Evolutionary conservation across 2,329 filamentous ascomycete species (phyloP).

Genomic region (Xenosphaeropsis pyriputrescens): DNA sequence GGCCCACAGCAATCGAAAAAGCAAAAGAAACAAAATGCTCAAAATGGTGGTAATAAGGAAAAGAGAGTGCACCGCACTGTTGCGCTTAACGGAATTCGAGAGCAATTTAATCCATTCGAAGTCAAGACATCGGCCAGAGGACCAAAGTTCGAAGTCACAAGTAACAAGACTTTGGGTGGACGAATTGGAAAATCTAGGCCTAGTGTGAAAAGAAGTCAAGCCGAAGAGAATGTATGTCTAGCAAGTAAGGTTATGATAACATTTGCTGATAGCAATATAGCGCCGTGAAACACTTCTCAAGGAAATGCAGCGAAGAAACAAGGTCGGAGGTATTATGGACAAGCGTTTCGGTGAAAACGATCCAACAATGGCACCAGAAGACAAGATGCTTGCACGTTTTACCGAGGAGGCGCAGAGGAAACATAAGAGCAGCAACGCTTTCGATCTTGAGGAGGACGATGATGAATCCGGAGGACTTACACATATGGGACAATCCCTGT

Average conservation of each 20-base stretch:
- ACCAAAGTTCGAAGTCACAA: conserved; percentile 77
- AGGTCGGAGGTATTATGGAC: conserved; percentile 85
- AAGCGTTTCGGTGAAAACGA: conserved; percentile 93
- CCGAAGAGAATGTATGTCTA: conserved; percentile 62
- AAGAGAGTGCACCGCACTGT: conserved; percentile 64
- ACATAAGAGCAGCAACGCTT: conserved; percentile 65
- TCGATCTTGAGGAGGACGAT: conserved; percentile 73
- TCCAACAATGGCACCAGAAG: conserved; percentile 82
- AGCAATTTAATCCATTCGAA: conserved; percentile 97
- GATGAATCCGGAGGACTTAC: conserved; percentile 58
- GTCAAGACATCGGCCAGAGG: conserved; percentile 66
- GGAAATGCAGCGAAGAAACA: conserved; percentile 79
- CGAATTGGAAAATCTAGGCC: conserved; percentile 53
- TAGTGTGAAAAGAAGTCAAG: conserved; percentile 68
- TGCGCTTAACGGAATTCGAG: conserved; percentile 73
- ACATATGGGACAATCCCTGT: conserved; percentile 65
- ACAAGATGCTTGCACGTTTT: conserved; percentile 83
- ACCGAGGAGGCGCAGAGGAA: conserved; percentile 71
- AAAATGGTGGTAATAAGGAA: conserved; percentile 50
- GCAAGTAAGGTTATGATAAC: neutral
- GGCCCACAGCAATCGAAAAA: conserved; percentile 93
- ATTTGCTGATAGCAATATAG: conserved; percentile 21
- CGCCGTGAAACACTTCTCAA: conserved; percentile 72
- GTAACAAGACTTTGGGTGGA: conserved; percentile 37
- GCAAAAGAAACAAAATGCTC: conserved; percentile 63